phyloP scores from a whole-genome alignment of 108 stramenopile species.

The Mediolabrus comicus region DNA sequence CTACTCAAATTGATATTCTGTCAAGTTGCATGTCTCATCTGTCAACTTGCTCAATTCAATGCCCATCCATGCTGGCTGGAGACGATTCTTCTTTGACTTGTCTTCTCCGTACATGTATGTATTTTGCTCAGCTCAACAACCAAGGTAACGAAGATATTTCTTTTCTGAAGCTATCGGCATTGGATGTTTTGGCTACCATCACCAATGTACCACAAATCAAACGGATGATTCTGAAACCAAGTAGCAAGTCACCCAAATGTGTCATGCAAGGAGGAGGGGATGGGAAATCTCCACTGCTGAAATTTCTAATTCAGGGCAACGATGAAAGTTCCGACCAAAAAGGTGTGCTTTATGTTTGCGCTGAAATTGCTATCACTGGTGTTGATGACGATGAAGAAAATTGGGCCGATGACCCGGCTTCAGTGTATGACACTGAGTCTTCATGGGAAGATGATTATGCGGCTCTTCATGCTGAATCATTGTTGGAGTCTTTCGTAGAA shows the following conservation, averaged over 20 bases:
- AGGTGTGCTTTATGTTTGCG: conserved; percentile 36
- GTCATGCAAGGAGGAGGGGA: conserved; percentile 9
- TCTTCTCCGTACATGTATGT: conserved; percentile 46
- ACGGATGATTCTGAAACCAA: conserved; percentile 21
- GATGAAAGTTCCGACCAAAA: conserved; percentile 8
- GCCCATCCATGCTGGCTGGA: conserved; percentile 62
- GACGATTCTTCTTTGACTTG: conserved; percentile 34
- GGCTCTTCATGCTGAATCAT: conserved; percentile 50
- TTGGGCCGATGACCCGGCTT: conserved; percentile 55
- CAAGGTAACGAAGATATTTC: conserved; percentile 7
- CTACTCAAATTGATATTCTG: conserved; percentile 11
- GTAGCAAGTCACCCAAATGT: conserved; percentile 11
- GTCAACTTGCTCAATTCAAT: conserved; percentile 27
- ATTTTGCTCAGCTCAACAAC: conserved; percentile 17
- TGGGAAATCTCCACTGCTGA: conserved; percentile 16
- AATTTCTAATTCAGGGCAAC: conserved; percentile 40
- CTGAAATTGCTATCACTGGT: conserved; percentile 21
- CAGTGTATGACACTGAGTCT: conserved; percentile 41
- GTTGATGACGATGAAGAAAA: conserved; percentile 52
- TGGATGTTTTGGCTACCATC: conserved; percentile 56
- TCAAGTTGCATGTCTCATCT: conserved; percentile 22
- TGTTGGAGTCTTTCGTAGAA: conserved; percentile 58
- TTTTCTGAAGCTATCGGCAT: conserved; percentile 37
- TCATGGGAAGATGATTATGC: conserved; percentile 57
- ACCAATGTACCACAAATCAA: conserved; percentile 52